Evolutionary conservation across 2,329 filamentous ascomycete genomes (phyloP).

Genomic region (Tolypocladium sp.): DNA sequence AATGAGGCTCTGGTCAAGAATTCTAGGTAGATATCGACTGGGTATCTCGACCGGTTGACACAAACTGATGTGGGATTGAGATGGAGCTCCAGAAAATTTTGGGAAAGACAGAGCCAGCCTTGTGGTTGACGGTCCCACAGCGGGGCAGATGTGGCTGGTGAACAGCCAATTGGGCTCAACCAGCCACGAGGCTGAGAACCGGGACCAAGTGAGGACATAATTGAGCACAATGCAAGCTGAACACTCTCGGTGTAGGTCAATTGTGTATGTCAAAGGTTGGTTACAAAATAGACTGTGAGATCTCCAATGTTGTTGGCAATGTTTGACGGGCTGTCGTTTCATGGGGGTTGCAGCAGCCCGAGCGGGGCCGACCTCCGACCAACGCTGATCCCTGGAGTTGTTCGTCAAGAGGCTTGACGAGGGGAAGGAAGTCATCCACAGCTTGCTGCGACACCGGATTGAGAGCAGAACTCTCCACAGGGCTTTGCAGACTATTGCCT

Average conservation of each 20-base stretch:
- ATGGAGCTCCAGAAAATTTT: neutral
- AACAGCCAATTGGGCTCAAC: neutral
- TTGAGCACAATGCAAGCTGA: neutral
- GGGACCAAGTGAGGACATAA: neutral
- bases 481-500: neutral
- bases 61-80: neutral
- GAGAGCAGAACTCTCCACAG: neutral
- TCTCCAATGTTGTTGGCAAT: too few species aligned
- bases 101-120: neutral
- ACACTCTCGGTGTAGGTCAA: too few species aligned
- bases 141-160: neutral
- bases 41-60: neutral
- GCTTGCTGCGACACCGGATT: neutral
- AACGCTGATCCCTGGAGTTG: neutral
- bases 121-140: neutral
- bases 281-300: neutral
- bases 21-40: neutral
- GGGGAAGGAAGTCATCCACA: neutral
- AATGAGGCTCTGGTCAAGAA: neutral
- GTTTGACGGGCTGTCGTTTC: too few species aligned
- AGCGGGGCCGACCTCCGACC: neutral
- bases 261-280: neutral
- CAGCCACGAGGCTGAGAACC: neutral
- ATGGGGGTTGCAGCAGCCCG: neutral
- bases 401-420: neutral